These are phyloP conservation scores for Prunella vulgaris DNA, from an alignment of 257 asterid species.

Conservation along the genomic window DNA sequence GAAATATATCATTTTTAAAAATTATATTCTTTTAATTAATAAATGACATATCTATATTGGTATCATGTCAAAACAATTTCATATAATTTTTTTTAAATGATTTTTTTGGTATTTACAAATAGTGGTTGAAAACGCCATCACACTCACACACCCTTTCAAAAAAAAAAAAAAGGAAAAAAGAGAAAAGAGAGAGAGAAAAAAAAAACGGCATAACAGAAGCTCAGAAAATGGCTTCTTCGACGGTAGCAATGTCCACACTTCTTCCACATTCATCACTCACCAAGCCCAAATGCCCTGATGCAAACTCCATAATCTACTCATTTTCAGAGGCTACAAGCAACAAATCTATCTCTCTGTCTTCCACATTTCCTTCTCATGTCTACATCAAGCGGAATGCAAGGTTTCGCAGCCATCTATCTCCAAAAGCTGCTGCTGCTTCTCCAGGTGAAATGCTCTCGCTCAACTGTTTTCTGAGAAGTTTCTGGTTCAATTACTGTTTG, in stretches of 20 bases:
- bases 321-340: conserved; percentile 17
- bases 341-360: background rate
- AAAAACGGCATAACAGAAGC: no score
- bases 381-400: conserved; percentile 17
- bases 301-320: conserved; percentile 27
- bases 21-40: no score
- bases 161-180: no score
- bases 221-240: conserved; percentile 44
- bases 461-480: background rate
- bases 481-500: background rate
- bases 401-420: conserved; percentile 23
- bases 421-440: conserved; percentile 35
- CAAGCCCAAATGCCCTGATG: conserved; percentile 16
- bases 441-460: conserved; percentile 33
- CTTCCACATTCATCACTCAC: conserved; percentile 28
- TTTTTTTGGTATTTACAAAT: no score
- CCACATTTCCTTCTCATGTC: conserved; percentile 27
- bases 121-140: no score
- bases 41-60: no score
- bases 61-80: no score
- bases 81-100: no score
- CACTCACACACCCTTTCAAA: no score
- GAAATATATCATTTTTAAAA: no score
- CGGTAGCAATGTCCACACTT: conserved; percentile 30
- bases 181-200: no score